Percentiles rank a stretch among this genome's conserved stretches.
Conservation (phyloP, 352 stramenopile genomes). For the Globisporangium solare region DNA sequence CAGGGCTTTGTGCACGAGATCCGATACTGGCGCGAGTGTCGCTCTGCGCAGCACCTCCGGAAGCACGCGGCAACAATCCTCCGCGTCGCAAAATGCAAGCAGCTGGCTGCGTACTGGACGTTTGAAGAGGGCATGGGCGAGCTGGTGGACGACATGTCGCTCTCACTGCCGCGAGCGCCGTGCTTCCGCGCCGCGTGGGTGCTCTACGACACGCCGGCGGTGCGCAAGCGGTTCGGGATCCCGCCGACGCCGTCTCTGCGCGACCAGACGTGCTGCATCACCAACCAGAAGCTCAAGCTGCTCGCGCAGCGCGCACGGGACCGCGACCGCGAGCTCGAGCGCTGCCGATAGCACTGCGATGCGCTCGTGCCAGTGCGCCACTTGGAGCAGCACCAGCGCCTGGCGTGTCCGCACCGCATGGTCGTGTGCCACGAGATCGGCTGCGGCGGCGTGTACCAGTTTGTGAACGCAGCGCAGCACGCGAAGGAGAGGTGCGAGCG, state of each 20-base stretch:
- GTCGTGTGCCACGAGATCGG: slow-evolving; percentile 48
- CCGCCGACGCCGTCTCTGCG: slow-evolving; percentile 59
- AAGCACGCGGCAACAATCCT: slow-evolving; percentile 32
- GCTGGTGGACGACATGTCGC: slow-evolving; percentile 71
- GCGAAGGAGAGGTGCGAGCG: slow-evolving; percentile 31
- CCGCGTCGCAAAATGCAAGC: slow-evolving; percentile 27
- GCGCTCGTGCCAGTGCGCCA: slow-evolving; percentile 23
- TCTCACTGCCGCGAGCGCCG: slow-evolving; percentile 38
- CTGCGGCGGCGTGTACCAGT: slow-evolving; percentile 34
- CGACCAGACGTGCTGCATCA: slow-evolving; percentile 54
- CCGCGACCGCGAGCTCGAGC: slow-evolving; percentile 29
- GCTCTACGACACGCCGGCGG: slow-evolving; percentile 39
- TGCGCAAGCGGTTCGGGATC: slow-evolving; percentile 41
- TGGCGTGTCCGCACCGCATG: slow-evolving; percentile 42
- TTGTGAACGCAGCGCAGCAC: slow-evolving; percentile 27
- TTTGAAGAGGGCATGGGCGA: slow-evolving; percentile 71
- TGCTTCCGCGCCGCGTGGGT: slow-evolving; percentile 44
- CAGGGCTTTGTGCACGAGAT: slow-evolving; percentile 63
- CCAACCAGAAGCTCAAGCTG: slow-evolving; percentile 66
- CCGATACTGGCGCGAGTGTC: slow-evolving; percentile 54
- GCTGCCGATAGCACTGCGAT: slow-evolving; percentile 46
- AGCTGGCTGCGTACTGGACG: slow-evolving; percentile 64
- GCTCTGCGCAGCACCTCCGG: slow-evolving; percentile 32
- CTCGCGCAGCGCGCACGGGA: slow-evolving; percentile 54
- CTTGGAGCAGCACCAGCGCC: slow-evolving; percentile 50